Conservation (phyloP, 805 yeast genomes). For the Debaryomyces tyrocola region DNA sequence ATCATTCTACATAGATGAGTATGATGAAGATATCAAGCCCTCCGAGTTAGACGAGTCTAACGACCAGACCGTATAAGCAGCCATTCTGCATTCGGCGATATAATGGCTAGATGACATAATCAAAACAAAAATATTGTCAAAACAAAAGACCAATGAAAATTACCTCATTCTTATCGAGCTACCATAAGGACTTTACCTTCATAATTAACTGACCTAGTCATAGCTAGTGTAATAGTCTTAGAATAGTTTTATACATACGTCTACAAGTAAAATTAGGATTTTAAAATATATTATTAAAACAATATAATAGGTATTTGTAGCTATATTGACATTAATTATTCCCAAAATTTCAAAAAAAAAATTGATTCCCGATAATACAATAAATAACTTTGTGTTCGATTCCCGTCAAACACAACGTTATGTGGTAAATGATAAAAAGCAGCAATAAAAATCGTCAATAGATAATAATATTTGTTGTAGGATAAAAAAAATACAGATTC, state of each 20-base stretch:
- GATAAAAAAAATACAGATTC: constrained; percentile 7
- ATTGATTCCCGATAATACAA: neutral
- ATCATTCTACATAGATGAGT: constrained; percentile 23
- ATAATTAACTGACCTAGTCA: no score
- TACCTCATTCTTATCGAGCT: no score
- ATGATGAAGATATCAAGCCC: constrained; percentile 20
- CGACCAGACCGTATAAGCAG: no score
- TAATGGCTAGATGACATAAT: no score
- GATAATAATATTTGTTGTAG: constrained; percentile 11
- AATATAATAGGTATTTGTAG: neutral
- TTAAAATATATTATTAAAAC: neutral
- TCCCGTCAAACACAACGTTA: constrained; percentile 14
- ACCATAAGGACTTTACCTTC: no score
- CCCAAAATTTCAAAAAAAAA: neutral
- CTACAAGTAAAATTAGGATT: neutral
- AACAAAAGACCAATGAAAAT: no score
- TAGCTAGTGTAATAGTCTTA: no score
- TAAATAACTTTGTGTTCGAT: constrained; percentile 8
- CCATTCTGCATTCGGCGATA: no score
- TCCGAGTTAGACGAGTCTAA: neutral
- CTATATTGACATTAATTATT: neutral
- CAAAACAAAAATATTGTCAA: no score
- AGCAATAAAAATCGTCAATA: constrained; percentile 8
- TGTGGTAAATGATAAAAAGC: constrained; percentile 5
- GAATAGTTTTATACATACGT: no score